Evolutionary conservation across 208 protist genomes (phyloP), one percentile per base, ranked within the genome.

Genomic region (Lotmaria passim): DNA sequence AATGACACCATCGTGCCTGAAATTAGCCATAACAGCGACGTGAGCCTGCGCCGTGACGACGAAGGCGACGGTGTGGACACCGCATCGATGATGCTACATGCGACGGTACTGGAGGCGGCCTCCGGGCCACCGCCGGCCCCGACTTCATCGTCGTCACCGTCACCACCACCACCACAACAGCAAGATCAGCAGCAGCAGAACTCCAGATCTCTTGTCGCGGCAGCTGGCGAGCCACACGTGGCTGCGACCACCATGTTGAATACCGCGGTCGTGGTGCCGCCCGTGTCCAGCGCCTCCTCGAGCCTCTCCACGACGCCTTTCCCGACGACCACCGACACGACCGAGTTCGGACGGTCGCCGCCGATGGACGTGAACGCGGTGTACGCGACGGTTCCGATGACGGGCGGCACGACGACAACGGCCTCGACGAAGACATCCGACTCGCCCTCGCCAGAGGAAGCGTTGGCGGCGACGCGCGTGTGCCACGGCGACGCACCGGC

Each of bases 391-490:
- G n/a, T n/a, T n/a, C n/a, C n/a, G n/a, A n/a, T n/a, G n/a, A n/a
- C n/a, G n/a, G n/a, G n/a, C n/a, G n/a, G n/a, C n/a, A n/a, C n/a
- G n/a, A n/a, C n/a, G n/a, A n/a, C n/a, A n/a, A n/a, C n/a, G n/a
- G n/a, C n/a, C 38, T 41, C 38, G 38, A 14, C 38, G 38, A 14
- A 41, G 38, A 41, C 38, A n/a, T n/a, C n/a, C n/a, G n/a, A n/a
- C n/a, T 66, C 60, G 30, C 60, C 46, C 12, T 39, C 47, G 34
- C 30, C 46, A 14, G 60, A 66, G 41, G 46, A 66, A 2, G 60
- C 33, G 33, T 34, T 56, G 31, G 46, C 47, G 21, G 34, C 44
- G 3, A 66, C 60, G 24, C 8, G 39, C 15, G 46, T 44, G 0
- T 34, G 19, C 47, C 60, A 66, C 44, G 50, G 19, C 46, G 34